Evolutionary conservation across 164 flowering plant genomes (phyloP).

Genomic region (Aristolochia fimbriata): DNA sequence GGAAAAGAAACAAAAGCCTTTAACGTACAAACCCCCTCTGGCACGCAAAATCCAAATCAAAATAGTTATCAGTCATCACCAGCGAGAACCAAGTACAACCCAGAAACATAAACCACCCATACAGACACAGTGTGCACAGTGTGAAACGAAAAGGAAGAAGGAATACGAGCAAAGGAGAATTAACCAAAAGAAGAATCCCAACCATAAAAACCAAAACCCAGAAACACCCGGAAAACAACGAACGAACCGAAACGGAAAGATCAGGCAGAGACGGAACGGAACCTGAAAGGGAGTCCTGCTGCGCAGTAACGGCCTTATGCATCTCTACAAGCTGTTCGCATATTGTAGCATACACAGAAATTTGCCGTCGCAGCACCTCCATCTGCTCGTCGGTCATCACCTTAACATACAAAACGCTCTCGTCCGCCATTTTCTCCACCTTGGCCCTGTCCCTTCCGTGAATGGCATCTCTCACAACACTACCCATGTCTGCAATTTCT

Average conservation of each 20-base stretch:
- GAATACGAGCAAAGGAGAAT: not conserved
- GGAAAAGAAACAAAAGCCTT: not conserved
- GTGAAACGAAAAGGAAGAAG: not conserved
- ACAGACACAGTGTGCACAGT: too few relatives aligned
- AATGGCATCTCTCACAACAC: constrained; percentile 3
- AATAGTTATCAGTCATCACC: not conserved
- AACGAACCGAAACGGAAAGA: not conserved
- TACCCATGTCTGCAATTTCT: constrained; percentile 1
- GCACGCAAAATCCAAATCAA: not conserved
- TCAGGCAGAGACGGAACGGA: constrained; percentile 7
- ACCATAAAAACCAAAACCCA: not conserved
- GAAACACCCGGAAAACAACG: not conserved
- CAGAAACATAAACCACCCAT: not conserved
- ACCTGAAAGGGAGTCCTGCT: constrained; percentile 53
- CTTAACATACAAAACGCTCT: constrained; percentile 29
- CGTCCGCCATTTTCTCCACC: constrained; percentile 3
- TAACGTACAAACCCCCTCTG: not conserved
- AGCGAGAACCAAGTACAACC: not conserved
- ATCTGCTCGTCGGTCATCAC: constrained; percentile 94
- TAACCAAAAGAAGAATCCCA: not conserved
- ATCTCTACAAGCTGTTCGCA: constrained; percentile 71
- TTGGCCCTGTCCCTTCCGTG: constrained; percentile 1
- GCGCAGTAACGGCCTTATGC: constrained; percentile 55
- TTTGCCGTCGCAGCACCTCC: constrained; percentile 65
- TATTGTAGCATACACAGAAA: constrained; percentile 63